Percentiles rank a stretch among this genome's conserved stretches.
Conservation (phyloP, 805 yeast species). For the Limtongia smithiae region DNA sequence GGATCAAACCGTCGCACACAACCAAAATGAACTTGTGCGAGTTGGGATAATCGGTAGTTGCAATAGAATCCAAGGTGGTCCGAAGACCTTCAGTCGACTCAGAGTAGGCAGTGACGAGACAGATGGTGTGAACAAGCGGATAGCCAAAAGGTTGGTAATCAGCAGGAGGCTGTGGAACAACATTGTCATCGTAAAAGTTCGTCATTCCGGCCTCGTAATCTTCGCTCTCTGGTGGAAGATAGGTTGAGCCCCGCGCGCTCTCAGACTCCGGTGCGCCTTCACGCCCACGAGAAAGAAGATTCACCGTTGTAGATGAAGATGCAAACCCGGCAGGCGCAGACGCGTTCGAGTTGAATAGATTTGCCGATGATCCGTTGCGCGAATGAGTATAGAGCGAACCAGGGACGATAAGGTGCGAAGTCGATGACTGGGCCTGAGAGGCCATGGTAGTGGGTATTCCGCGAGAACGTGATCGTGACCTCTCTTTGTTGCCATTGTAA, state of each 20-base stretch:
- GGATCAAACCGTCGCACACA: conserved; percentile 89
- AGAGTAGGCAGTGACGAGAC: conserved; percentile 88
- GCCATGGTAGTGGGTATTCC: conserved; percentile 29
- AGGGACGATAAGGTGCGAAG: conserved; percentile 29
- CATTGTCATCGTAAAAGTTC: conserved; percentile 55
- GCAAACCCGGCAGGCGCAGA: conserved; percentile 5
- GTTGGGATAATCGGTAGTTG: conserved; percentile 94
- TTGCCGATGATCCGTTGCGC: conserved; percentile 13
- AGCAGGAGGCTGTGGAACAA: conserved; percentile 86
- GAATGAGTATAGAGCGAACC: conserved; percentile 21
- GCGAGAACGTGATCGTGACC: conserved; percentile 21
- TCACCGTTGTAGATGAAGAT: conserved; percentile 9
- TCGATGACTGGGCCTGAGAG: conserved; percentile 30
- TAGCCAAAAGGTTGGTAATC: conserved; percentile 81
- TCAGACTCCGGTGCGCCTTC: conserved; percentile 25
- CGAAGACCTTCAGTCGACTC: conserved; percentile 86
- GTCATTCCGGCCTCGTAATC: background rate
- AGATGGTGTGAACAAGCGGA: conserved; percentile 71
- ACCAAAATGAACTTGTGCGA: conserved; percentile 84
- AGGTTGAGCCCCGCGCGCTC: conserved; percentile 14
- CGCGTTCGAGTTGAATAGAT: conserved; percentile 6
- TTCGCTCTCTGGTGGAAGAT: conserved; percentile 10
- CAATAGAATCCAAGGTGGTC: conserved; percentile 83
- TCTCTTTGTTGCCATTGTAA: conserved; percentile 13
- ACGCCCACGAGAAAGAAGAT: conserved; percentile 16